Percentiles rank a stretch among this genome's conserved stretches.
phyloP scores from a whole-genome alignment of 768 basidiomycete species.

The Psilocybe cubensis region DNA sequence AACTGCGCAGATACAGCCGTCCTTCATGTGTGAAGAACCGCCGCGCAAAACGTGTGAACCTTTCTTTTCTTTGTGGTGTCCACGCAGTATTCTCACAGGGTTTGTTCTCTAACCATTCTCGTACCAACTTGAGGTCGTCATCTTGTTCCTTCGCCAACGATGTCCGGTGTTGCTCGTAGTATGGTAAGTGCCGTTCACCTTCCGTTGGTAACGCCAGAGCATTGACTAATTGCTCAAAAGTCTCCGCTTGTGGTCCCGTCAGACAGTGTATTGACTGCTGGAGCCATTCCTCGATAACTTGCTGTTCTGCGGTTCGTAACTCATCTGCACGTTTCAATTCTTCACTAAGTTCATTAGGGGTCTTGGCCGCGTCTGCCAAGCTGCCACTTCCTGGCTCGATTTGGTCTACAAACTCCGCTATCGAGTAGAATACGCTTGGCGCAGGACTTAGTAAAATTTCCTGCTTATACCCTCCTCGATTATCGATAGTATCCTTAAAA shows the following conservation, averaged over 20 bases:
- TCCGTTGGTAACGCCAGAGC: not conserved
- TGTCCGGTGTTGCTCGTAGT: not conserved
- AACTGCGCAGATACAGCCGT: not conserved
- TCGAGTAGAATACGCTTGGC: too few relatives aligned
- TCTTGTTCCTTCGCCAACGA: not conserved
- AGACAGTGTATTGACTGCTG: not conserved
- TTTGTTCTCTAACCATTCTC: not conserved
- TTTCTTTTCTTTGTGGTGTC: not conserved
- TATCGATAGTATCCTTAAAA: too few relatives aligned
- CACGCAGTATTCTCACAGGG: not conserved
- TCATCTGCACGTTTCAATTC: not conserved
- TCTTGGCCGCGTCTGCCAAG: too few relatives aligned
- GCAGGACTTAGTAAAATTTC: too few relatives aligned
- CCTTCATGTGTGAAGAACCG: not conserved
- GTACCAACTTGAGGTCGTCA: not conserved
- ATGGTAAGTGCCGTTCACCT: not conserved
- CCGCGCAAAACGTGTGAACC: not conserved
- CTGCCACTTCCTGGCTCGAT: too few relatives aligned
- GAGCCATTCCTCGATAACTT: not conserved
- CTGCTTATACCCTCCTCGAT: too few relatives aligned
- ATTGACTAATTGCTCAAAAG: slow-evolving; percentile 19
- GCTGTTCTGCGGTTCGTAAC: slow-evolving; percentile 22
- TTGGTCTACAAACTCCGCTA: too few relatives aligned
- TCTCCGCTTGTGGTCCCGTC: slow-evolving; percentile 13
- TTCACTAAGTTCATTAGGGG: not conserved